These are phyloP conservation scores for Liriodendron chinense DNA, from an alignment of 164 flowering plant genomes.

Conservation along the genomic window DNA sequence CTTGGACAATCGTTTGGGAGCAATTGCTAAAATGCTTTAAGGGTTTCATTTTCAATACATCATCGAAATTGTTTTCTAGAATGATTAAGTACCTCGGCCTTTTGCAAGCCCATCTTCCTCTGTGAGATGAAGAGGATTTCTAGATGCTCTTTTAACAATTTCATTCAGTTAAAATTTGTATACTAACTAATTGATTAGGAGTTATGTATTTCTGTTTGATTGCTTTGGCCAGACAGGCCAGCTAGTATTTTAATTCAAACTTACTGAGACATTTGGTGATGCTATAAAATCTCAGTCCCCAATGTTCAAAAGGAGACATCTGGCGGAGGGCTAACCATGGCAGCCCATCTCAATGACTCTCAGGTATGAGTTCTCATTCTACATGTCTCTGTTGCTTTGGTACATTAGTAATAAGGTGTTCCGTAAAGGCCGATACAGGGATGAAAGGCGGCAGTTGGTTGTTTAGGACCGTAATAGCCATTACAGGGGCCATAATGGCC, in stretches of 20 bases:
- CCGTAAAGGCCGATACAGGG: no score
- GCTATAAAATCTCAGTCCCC: constrained; percentile 33
- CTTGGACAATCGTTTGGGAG: background rate
- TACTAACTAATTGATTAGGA: no score
- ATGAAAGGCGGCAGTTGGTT: no score
- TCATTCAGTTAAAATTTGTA: no score
- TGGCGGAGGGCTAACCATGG: constrained; percentile 34
- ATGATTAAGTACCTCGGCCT: background rate
- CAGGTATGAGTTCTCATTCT: constrained; percentile 37
- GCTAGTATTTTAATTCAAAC: background rate
- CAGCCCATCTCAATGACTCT: constrained; percentile 39
- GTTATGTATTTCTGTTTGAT: background rate
- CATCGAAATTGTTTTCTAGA: background rate
- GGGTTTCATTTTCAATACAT: background rate
- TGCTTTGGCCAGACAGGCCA: background rate
- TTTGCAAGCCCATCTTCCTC: background rate
- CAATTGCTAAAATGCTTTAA: background rate
- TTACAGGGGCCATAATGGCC: no score
- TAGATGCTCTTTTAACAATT: background rate
- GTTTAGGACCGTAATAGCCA: no score
- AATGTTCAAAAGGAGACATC: constrained; percentile 37
- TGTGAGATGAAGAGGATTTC: background rate
- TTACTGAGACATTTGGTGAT: background rate
- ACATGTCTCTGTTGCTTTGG: no score
- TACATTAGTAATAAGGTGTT: no score